phyloP scores from a whole-genome alignment of 2,329 filamentous ascomycete genomes.

The Talaromyces piceae region DNA sequence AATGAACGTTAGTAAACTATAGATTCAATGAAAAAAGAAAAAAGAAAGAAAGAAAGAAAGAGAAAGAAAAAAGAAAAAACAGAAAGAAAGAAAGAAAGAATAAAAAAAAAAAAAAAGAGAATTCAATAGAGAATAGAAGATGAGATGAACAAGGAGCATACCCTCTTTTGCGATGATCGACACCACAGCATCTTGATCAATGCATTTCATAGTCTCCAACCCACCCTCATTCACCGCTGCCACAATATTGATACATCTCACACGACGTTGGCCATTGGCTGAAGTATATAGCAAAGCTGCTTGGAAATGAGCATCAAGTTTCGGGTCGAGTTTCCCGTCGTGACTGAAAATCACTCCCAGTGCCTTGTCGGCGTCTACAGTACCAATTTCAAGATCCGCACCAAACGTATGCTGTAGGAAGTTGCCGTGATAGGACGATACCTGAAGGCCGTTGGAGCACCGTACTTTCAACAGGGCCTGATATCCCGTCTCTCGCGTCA shows the following conservation, averaged over 20 bases:
- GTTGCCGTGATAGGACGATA: slow-evolving; percentile 90
- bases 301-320: slow-evolving; percentile 96
- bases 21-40: background rate
- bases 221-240: slow-evolving; percentile 83
- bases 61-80: background rate
- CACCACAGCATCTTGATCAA: slow-evolving; percentile 91
- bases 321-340: slow-evolving; percentile 94
- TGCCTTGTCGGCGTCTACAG: slow-evolving; percentile 88
- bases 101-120: slow-evolving; percentile 20
- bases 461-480: slow-evolving; percentile 97
- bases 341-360: slow-evolving; percentile 87
- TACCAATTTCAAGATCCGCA: slow-evolving; percentile 87
- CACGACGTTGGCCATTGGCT: slow-evolving; percentile 76
- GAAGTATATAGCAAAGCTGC: slow-evolving; percentile 92
- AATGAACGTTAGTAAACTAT: slow-evolving; percentile 15
- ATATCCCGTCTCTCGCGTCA: slow-evolving; percentile 86
- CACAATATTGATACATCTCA: slow-evolving; percentile 88
- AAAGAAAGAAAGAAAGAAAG: slow-evolving; percentile 21
- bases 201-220: slow-evolving; percentile 78
- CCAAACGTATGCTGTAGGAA: slow-evolving; percentile 94
- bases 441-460: slow-evolving; percentile 91
- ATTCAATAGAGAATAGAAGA: background rate
- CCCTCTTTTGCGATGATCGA: slow-evolving; percentile 82
- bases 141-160: slow-evolving; percentile 16
- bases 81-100: background rate